Evolutionary conservation across 1,139 yeast genomes (phyloP), one percentile per base, ranked within the genome.

Genomic region (Suhomyces anneliseae): DNA sequence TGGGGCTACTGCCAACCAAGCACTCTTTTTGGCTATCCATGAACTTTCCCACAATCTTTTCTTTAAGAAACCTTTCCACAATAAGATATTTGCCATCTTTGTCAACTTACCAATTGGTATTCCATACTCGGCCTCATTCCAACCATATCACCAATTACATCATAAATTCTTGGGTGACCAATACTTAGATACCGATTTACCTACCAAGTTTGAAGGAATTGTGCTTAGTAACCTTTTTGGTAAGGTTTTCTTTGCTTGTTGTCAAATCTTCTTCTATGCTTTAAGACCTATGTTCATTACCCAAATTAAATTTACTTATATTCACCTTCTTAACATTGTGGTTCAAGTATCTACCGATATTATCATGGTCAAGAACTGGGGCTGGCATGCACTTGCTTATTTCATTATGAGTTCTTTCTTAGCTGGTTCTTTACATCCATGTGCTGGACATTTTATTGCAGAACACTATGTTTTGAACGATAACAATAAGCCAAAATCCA

Each of bases 381-480:
- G 96, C 0, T 67, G 76, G 74, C 79, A 81, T 52, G 68, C 95
- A 0, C 66, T 87, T 44, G 65, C 71, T 41, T 90, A 90, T 64
- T 79, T 90, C 55, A 63, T 90, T 38, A 72, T 86, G 67, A 85
- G 93, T 43, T 85, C 95, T 0, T 88, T 90, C 62, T 71, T 90
- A 47, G 96, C 97, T 0, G 97, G 97, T 1, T 88, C 96, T 0
- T 74, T 89, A 61, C 97, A 90, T 60, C 97, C 97, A 32, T 85
- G 90, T 56, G 96, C 97, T 2, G 97, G 97, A 14, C 97, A 90
- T 68, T 90, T 90, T 66, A 89, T 90, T 55, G 95, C 97, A 7
- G 97, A 90, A 64, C 97, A 90, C 64, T 90, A 90, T 62, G 85
- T 90, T 12, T 72, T 90, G 62, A 74, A 73, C 54, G 76, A 72